phyloP scores from a whole-genome alignment of 2,329 filamentous ascomycete species.

The Colletotrichum filicis region DNA sequence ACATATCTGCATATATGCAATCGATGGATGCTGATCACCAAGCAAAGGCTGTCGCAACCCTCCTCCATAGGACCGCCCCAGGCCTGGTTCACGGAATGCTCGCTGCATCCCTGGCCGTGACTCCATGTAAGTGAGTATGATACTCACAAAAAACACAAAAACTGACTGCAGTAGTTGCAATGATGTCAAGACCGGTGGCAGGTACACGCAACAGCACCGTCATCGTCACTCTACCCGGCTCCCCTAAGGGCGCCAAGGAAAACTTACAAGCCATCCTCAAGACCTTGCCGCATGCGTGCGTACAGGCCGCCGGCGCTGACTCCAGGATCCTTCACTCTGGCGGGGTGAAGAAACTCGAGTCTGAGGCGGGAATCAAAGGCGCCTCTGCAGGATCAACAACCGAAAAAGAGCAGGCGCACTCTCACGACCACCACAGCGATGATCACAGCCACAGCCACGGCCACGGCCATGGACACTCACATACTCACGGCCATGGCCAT shows the following conservation, averaged over 20 bases:
- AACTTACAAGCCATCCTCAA: conserved; percentile 91
- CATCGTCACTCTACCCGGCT: conserved; percentile 91
- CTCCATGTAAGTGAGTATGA: conserved; percentile 77
- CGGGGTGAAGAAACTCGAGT: conserved; percentile 84
- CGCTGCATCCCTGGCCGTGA: conserved; percentile 82
- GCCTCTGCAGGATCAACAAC: neutral
- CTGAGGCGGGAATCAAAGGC: conserved; percentile 75
- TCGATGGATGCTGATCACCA: neutral
- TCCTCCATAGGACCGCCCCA: conserved; percentile 87
- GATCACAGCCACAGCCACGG: conserved; percentile 6
- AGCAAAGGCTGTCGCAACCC: conserved; percentile 75
- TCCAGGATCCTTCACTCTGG: conserved; percentile 84
- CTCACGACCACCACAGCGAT: conserved; percentile 55
- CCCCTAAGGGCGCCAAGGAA: conserved; percentile 93
- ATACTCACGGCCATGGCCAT: conserved; percentile 70
- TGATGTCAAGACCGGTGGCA: conserved; percentile 95
- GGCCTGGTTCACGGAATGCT: conserved; percentile 98
- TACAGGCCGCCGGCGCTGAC: conserved; percentile 85
- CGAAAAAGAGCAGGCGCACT: conserved; percentile 65
- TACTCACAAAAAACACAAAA: neutral
- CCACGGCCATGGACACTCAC: conserved; percentile 58
- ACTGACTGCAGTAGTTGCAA: conserved; percentile 73
- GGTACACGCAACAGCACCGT: conserved; percentile 85
- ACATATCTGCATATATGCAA: neutral
- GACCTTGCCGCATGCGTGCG: conserved; percentile 93